A percentile compares a stretch with the other conserved stretches of the same genome.
Evolutionary conservation across 2,329 filamentous ascomycete species (phyloP).

Genomic region (Pestalotiopsis sp.): DNA sequence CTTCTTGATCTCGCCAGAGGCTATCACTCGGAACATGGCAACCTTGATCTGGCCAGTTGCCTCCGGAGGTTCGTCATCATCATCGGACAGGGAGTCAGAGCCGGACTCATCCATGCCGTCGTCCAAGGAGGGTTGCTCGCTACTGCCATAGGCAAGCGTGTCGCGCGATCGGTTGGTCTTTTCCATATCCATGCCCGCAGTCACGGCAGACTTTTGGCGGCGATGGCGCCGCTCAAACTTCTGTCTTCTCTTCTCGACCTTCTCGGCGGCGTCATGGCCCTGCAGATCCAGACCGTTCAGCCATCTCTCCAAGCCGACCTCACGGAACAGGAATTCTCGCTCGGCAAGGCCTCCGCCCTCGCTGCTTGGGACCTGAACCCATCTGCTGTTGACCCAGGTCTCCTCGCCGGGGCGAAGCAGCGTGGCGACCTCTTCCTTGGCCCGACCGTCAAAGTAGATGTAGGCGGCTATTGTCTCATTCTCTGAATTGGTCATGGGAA

Average conservation of each 20-base stretch:
- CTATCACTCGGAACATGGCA: constrained; percentile 90
- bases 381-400: constrained; percentile 98
- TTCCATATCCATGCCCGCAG: constrained; percentile 38
- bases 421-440: constrained; percentile 96
- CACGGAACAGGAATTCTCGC: constrained; percentile 94
- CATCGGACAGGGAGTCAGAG: constrained; percentile 69
- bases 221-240: constrained; percentile 74
- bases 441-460: constrained; percentile 96
- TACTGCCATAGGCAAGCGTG: constrained; percentile 80
- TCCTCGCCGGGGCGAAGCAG: constrained; percentile 90
- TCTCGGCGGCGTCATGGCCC: constrained; percentile 86
- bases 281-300: constrained; percentile 95
- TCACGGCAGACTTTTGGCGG: constrained; percentile 56
- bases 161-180: constrained; percentile 42
- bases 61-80: constrained; percentile 87
- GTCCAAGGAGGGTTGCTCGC: constrained; percentile 76
- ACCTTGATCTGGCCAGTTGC: constrained; percentile 98
- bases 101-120: constrained; percentile 70
- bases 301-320: constrained; percentile 95
- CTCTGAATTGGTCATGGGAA: constrained; percentile 86
- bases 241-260: constrained; percentile 84
- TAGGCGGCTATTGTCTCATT: constrained; percentile 98
- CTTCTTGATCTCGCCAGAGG: constrained; percentile 95
- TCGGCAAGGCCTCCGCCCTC: constrained; percentile 95
- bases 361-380: constrained; percentile 90